phyloP scores from a whole-genome alignment of 2,329 filamentous ascomycete genomes.

The Botrytis deweyae region DNA sequence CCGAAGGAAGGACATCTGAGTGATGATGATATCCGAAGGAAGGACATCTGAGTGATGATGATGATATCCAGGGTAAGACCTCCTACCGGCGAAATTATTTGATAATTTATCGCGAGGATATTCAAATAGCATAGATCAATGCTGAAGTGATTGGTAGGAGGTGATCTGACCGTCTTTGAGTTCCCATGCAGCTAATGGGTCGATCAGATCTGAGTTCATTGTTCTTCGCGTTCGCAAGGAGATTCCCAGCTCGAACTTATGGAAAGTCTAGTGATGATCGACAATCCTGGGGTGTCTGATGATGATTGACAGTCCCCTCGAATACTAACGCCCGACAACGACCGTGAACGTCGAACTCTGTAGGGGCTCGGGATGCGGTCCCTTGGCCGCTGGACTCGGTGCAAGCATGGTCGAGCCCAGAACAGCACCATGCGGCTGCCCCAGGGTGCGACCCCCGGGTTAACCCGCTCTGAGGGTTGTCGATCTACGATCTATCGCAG shows the following conservation, averaged over 20 bases:
- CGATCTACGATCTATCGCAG: no score
- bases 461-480: no score
- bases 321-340: slow-evolving; percentile 5
- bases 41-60: not conserved
- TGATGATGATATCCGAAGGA: not conserved
- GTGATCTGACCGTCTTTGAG: not conserved
- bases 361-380: slow-evolving; percentile 5
- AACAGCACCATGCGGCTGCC: not conserved
- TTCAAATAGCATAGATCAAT: not conserved
- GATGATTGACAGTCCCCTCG: not conserved
- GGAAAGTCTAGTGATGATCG: not conserved
- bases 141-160: not conserved
- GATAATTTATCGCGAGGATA: not conserved
- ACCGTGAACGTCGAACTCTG: not conserved
- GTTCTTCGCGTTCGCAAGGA: not conserved
- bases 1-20: not conserved
- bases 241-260: not conserved
- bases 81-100: not conserved
- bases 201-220: slow-evolving; percentile 3
- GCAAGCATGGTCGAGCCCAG: not conserved
- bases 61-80: not conserved
- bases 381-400: not conserved
- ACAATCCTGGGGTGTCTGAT: not conserved
- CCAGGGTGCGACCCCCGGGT: no score
- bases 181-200: slow-evolving; percentile 7